Base-by-base conservation (phyloP, 805 yeast species). In the Ogataea henricii region DNA sequence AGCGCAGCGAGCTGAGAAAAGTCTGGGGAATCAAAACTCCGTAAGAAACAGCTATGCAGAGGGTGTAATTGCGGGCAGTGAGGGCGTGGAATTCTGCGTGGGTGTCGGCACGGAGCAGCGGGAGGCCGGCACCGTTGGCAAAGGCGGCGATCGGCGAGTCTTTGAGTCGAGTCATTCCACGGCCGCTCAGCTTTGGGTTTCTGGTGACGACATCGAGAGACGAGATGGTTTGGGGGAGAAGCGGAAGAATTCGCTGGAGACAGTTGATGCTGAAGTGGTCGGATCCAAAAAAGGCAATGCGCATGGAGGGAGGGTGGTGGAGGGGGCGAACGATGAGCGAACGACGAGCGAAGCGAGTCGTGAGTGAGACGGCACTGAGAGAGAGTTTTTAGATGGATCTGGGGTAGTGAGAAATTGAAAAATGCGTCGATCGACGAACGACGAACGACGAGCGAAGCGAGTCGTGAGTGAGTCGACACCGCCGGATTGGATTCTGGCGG, bases 41-140 rank as follows among this genome's bases (percentile, higher is more conserved):
- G 64, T 82, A 94, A 0, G 97, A 89, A 1, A 90, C 97, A 0
- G 98, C 97, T n/a, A 94, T 73, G 0, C 90, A 85, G 54, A 90
- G 62, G 52, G 86, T 79, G 63, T 77, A 84, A 2, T 63, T 46
- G 1, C 62, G 48, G 0, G 50, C 40, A 0, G 54, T 49, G 25
- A 69, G 57, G n/a, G 49, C 53, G 7, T 51, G 36, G 36, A 61
- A 55, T 72, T 77, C 84, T 0, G 54, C 40, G 1, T 64, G 56
- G 1, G 73, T 58, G 44, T 84, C 90, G 0, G 86, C 88, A 32
- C 85, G 64, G 7, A 69, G 59, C 1, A 82, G 46, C 0, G 64
- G 60, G 1, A 83, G 48, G 0, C 62, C 61, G 6, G 69, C 45
- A 0, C 55, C 41, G 1, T 49, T 30, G 1, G 82, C 79, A 49